Percentiles rank a stretch among this genome's conserved stretches.
Evolutionary conservation across 2,329 filamentous ascomycete genomes (phyloP).

Genomic region (Pestalotiopsis fici): DNA sequence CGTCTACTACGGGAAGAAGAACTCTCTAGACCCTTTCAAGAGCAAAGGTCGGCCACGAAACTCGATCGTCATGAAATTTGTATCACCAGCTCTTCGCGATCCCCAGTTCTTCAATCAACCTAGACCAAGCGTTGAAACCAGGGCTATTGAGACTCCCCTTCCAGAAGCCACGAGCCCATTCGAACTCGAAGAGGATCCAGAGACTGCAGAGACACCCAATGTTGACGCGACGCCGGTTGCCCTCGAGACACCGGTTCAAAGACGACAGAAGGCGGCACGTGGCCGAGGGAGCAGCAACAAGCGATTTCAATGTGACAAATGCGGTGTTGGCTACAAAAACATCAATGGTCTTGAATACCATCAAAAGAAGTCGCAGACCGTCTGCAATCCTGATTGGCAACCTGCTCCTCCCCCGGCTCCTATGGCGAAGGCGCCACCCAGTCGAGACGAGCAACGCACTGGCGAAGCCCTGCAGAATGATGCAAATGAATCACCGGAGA

Average conservation of each 20-base stretch:
- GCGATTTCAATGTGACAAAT: slow-evolving; percentile 51
- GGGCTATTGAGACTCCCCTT: too few species aligned
- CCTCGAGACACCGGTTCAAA: not conserved
- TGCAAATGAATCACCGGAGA: not conserved
- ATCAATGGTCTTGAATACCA: slow-evolving; percentile 61
- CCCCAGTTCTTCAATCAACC: slow-evolving; percentile 15
- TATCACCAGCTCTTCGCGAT: slow-evolving; percentile 25
- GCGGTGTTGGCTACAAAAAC: slow-evolving; percentile 58
- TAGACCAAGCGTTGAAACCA: not conserved
- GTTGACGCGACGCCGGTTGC: not conserved
- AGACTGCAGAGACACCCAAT: not conserved
- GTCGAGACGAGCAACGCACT: not conserved
- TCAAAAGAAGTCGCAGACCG: slow-evolving; percentile 51
- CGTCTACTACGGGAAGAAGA: slow-evolving; percentile 26
- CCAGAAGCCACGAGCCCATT: not conserved
- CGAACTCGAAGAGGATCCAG: not conserved
- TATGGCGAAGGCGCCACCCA: not conserved
- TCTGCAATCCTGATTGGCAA: slow-evolving; percentile 52
- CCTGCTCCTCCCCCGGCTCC: slow-evolving; percentile 22
- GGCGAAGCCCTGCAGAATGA: not conserved
- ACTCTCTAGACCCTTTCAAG: slow-evolving; percentile 25
- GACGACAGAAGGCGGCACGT: not conserved
- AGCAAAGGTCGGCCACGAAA: slow-evolving; percentile 26
- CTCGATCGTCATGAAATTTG: slow-evolving; percentile 30
- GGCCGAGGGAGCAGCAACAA: slow-evolving; percentile 15